phyloP scores from a whole-genome alignment of 768 basidiomycete species.

The Termitomyces bulborhizus region DNA sequence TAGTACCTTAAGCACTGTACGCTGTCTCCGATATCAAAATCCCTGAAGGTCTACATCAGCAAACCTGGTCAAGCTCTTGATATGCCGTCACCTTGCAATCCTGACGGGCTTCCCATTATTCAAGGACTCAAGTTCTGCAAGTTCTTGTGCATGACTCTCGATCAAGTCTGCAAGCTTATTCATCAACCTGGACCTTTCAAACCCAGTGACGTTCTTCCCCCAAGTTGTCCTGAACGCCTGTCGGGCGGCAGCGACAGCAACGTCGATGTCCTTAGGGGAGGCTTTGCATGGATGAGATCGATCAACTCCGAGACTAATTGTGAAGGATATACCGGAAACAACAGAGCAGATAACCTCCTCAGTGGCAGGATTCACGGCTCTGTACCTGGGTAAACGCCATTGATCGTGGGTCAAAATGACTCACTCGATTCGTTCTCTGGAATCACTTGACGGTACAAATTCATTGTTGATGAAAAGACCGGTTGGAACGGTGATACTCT shows the following conservation, averaged over 20 bases:
- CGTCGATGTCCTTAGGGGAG: constrained; percentile 72
- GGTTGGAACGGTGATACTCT: constrained; percentile 60
- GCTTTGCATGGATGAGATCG: constrained; percentile 28
- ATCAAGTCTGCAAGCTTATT: constrained; percentile 88
- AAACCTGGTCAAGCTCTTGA: not conserved
- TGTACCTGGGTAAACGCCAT: constrained; percentile 24
- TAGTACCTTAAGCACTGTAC: constrained; percentile 83
- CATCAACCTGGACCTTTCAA: constrained; percentile 73
- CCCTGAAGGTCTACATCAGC: constrained; percentile 33
- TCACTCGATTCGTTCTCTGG: constrained; percentile 57
- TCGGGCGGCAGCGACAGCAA: constrained; percentile 78
- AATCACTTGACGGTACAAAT: constrained; percentile 74
- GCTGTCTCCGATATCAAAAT: constrained; percentile 76
- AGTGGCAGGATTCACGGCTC: constrained; percentile 77
- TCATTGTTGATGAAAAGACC: constrained; percentile 92
- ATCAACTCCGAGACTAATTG: not conserved
- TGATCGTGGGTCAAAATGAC: constrained; percentile 19
- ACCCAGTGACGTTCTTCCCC: constrained; percentile 85
- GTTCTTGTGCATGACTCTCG: constrained; percentile 73
- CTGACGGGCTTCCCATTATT: constrained; percentile 92
- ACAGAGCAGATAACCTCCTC: constrained; percentile 70
- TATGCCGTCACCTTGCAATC: constrained; percentile 27
- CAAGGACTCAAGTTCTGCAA: constrained; percentile 79
- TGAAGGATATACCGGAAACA: constrained; percentile 41
- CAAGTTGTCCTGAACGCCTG: constrained; percentile 80